phyloP scores from a whole-genome alignment of 805 yeast species.

The Wickerhamomyces subpelliculosus region DNA sequence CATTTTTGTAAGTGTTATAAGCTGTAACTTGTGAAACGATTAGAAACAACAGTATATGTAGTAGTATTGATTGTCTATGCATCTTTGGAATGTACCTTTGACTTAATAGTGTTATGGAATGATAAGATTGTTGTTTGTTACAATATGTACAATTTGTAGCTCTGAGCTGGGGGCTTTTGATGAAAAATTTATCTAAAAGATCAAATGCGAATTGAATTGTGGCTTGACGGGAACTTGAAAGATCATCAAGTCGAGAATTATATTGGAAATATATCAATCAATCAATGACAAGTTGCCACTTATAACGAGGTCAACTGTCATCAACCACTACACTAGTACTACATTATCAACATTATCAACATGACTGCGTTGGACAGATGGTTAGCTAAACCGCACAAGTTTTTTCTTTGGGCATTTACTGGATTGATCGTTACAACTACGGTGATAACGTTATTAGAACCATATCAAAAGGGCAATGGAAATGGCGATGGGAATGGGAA shows the following conservation, averaged over 20 bases:
- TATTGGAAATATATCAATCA: too few species aligned
- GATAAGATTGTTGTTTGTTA: too few species aligned
- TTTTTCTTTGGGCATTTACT: constrained; percentile 7
- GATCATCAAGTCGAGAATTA: too few species aligned
- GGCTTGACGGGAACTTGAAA: too few species aligned
- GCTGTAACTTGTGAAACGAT: constrained; percentile 5
- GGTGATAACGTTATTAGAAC: constrained; percentile 8
- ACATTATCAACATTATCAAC: too few species aligned
- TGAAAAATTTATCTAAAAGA: background rate
- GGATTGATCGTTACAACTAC: constrained; percentile 11
- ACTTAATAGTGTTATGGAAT: background rate
- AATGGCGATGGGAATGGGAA: too few species aligned
- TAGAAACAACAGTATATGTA: too few species aligned
- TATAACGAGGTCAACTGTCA: background rate
- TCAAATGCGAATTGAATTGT: background rate
- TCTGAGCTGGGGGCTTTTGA: background rate
- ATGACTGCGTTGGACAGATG: constrained; percentile 2
- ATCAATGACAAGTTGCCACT: too few species aligned
- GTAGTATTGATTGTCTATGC: too few species aligned
- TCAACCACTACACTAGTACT: too few species aligned
- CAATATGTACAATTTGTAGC: too few species aligned
- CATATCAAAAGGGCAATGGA: constrained; percentile 4
- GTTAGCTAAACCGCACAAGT: background rate
- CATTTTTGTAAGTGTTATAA: constrained; percentile 12
- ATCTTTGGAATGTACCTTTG: background rate